Evolutionary conservation across 176 grass and related monocot species (phyloP).

Genomic region (Bolboschoenus planiculmis): DNA sequence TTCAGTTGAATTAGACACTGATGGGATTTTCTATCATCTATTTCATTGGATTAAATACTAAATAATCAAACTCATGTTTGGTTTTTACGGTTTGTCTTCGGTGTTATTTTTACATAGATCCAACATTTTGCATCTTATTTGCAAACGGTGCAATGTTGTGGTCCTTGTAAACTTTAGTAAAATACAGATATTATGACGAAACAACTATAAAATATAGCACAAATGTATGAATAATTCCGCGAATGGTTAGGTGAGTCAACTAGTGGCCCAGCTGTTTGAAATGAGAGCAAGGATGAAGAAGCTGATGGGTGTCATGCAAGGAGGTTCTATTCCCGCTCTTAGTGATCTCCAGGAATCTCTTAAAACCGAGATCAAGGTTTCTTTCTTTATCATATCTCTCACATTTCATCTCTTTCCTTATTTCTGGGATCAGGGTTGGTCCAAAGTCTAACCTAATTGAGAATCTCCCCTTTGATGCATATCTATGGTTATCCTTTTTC

Average conservation of each 20-base stretch:
- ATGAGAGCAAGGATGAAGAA: slow-evolving; percentile 93
- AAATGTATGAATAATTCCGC: neutral
- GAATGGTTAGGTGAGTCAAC: slow-evolving; percentile 67
- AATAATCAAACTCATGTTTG: neutral
- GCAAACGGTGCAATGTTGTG: neutral
- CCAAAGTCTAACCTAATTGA: neutral
- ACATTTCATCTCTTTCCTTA: neutral
- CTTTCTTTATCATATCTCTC: neutral
- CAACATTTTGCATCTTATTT: neutral
- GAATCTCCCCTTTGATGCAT: neutral
- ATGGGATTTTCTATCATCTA: neutral
- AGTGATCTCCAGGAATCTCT: slow-evolving; percentile 70
- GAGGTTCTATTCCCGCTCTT: slow-evolving; percentile 51
- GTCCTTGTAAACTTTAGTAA: neutral
- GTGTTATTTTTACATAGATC: neutral
- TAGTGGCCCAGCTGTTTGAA: slow-evolving; percentile 81
- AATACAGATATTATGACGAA: neutral
- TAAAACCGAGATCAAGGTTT: slow-evolving; percentile 68
- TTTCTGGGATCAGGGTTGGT: neutral
- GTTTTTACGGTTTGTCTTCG: neutral
- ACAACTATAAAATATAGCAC: neutral
- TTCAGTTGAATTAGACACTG: neutral
- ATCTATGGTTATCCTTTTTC: neutral
- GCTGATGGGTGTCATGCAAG: slow-evolving; percentile 91
- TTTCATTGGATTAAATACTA: neutral